Percentiles rank a stretch among this genome's conserved stretches.
Conservation (phyloP, 495 filamentous ascomycete species). For the Aspergillus biplanus region DNA sequence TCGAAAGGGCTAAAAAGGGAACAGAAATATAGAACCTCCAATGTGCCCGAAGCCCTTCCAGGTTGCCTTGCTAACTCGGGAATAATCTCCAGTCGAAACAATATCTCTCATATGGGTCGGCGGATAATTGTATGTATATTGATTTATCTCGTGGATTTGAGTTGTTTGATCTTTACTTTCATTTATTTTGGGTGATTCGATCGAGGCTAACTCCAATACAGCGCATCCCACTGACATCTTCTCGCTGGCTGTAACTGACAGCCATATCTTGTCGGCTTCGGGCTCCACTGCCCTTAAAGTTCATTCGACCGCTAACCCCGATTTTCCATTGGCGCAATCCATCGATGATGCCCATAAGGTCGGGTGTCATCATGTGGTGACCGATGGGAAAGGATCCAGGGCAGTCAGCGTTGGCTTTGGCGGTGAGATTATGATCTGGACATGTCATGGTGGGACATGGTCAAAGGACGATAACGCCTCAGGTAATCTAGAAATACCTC, state of each 20-base stretch:
- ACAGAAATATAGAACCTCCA: not conserved
- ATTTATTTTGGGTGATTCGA: constrained; percentile 9
- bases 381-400: constrained; percentile 65
- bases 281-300: constrained; percentile 80
- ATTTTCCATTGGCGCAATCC: constrained; percentile 76
- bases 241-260: constrained; percentile 79
- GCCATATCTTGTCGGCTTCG: constrained; percentile 76
- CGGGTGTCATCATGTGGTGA: constrained; percentile 85
- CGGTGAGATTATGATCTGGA: constrained; percentile 84
- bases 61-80: constrained; percentile 21
- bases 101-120: constrained; percentile 89
- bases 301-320: constrained; percentile 67
- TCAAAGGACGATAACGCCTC: constrained; percentile 52
- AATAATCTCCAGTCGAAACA: constrained; percentile 78
- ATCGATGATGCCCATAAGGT: constrained; percentile 76
- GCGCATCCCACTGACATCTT: constrained; percentile 91
- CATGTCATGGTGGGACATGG: constrained; percentile 55
- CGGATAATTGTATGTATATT: constrained; percentile 72
- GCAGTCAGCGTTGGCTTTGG: constrained; percentile 86
- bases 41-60: not conserved
- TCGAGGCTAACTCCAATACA: constrained; percentile 36
- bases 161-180: not conserved
- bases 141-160: not conserved
- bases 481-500: constrained; percentile 36
- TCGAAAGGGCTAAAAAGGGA: not conserved